Base-by-base conservation (phyloP, 1,139 yeast species). In the Dujonia santamariae region DNA sequence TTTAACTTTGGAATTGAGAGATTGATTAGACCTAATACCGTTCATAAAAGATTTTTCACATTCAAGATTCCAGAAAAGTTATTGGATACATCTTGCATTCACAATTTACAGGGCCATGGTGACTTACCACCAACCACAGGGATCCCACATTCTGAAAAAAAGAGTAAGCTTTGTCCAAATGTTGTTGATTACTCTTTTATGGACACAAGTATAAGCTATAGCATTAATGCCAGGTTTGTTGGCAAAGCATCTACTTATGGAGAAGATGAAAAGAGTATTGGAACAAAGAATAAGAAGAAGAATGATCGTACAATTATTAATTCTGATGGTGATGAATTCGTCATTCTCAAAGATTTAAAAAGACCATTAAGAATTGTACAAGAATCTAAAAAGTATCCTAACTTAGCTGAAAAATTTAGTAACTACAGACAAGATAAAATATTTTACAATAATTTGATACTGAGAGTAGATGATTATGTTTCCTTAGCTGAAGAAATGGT, bases 61-160 rank as follows among this genome's bases (percentile, higher is more conserved):
- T 68, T 68, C 42, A 51, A 63, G 32, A 54, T 68, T 25, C 75
- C 75, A 2, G 59, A 60, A 17, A 54, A 54, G 34, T 51, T 68
- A 26, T 46, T 68, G 31, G 75, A 68, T 41, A 59, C 61, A 20
- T 56, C 61, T 26, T 68, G 74, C 39, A 47, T 50, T 16, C 69
- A 67, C 44, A 57, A 51, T 34, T 48, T 65, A 26, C 49, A 52
- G 4, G 48, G 47, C 9, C 75, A 68, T 43, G 56, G 63, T 6
- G 59, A 58, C 29, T 44, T 67, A 19, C 70, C 70, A 2, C 72
- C 75, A 6, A 52, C 67, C 2, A 35, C 67, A 33, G 74, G 74
- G 0, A 37, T 52, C 3, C n/a, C n/a, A n/a, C n/a, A n/a, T n/a
- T 44, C 59, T 7, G 16, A 11, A 7, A 21, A 19, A 12, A 18